Conservation (phyloP, 2,329 filamentous ascomycete genomes). For the Dryadomyces quercus-mongolicae region DNA sequence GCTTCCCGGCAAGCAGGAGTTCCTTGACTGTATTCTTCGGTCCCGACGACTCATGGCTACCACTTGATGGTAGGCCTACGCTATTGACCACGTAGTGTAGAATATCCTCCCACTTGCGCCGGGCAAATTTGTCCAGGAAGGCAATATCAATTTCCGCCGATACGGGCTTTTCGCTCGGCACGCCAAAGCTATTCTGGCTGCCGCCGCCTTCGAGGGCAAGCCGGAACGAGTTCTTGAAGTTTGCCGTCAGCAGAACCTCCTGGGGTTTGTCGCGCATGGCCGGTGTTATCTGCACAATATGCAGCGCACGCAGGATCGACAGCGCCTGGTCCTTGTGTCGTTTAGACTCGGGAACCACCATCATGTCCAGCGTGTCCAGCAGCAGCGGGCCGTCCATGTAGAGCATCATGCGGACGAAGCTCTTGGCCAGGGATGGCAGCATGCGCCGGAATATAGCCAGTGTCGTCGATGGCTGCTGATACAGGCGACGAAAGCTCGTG, state of each 20-base stretch:
- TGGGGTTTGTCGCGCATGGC: conserved; percentile 50
- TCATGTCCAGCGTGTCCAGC: conserved; percentile 69
- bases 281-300: conserved; percentile 62
- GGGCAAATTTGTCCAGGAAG: conserved; percentile 75
- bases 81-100: conserved; percentile 87
- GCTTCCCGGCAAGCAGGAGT: conserved; percentile 65
- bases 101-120: conserved; percentile 89
- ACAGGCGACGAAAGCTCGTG: conserved; percentile 80
- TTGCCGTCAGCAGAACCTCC: conserved; percentile 64
- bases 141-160: conserved; percentile 52
- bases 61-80: conserved; percentile 38
- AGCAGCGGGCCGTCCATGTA: conserved; percentile 77
- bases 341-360: conserved; percentile 59
- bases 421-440: conserved; percentile 89
- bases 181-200: conserved; percentile 77
- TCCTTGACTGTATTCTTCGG: conserved; percentile 73
- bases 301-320: conserved; percentile 68
- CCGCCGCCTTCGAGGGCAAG: conserved; percentile 82
- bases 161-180: conserved; percentile 57
- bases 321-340: conserved; percentile 74
- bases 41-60: conserved; percentile 29
- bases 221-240: conserved; percentile 74
- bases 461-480: conserved; percentile 90
- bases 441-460: conserved; percentile 95
- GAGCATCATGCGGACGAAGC: conserved; percentile 87